These are phyloP conservation scores for Coleophoma crateriformis DNA, from an alignment of 2,329 filamentous ascomycete genomes.

Conservation along the genomic window DNA sequence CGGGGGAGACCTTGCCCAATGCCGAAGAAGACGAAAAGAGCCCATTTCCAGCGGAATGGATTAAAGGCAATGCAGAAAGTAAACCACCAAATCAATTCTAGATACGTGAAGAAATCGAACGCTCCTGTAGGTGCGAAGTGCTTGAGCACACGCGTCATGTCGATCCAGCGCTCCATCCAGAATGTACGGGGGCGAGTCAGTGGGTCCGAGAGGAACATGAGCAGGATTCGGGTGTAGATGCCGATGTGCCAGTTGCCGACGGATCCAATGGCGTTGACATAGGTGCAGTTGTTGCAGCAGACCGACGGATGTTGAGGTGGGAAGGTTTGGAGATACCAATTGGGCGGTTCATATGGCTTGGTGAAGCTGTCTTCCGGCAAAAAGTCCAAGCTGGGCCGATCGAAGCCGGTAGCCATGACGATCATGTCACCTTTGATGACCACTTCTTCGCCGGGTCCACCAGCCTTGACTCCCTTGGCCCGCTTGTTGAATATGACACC, in stretches of 20 bases:
- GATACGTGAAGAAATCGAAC: slow-evolving; percentile 87
- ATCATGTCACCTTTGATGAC: slow-evolving; percentile 68
- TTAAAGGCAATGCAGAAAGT: slow-evolving; percentile 73
- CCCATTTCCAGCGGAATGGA: slow-evolving; percentile 90
- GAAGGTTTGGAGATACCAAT: slow-evolving; percentile 87
- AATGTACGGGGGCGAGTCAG: slow-evolving; percentile 64
- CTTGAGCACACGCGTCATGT: slow-evolving; percentile 73
- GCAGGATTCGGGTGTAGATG: slow-evolving; percentile 78
- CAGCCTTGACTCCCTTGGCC: slow-evolving; percentile 65
- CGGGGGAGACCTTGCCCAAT: slow-evolving; percentile 62
- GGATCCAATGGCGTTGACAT: slow-evolving; percentile 72
- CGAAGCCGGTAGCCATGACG: slow-evolving; percentile 79
- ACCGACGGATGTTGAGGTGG: slow-evolving; percentile 68
- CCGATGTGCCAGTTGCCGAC: slow-evolving; percentile 88
- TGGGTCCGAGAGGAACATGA: slow-evolving; percentile 82
- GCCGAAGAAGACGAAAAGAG: slow-evolving; percentile 74
- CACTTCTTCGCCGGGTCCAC: slow-evolving; percentile 65
- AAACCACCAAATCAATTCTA: slow-evolving; percentile 83
- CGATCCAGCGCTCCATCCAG: slow-evolving; percentile 84
- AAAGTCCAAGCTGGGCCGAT: slow-evolving; percentile 68
- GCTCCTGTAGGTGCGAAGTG: slow-evolving; percentile 63
- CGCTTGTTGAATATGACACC: slow-evolving; percentile 70
- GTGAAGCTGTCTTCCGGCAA: slow-evolving; percentile 68
- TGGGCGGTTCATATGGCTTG: slow-evolving; percentile 70
- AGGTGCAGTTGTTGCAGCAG: slow-evolving; percentile 80